A percentile compares a stretch with the other conserved stretches of the same genome.
These are phyloP conservation scores for Nothomitra cinnamomea DNA, from an alignment of 2,329 filamentous ascomycete genomes.

Conservation along the genomic window DNA sequence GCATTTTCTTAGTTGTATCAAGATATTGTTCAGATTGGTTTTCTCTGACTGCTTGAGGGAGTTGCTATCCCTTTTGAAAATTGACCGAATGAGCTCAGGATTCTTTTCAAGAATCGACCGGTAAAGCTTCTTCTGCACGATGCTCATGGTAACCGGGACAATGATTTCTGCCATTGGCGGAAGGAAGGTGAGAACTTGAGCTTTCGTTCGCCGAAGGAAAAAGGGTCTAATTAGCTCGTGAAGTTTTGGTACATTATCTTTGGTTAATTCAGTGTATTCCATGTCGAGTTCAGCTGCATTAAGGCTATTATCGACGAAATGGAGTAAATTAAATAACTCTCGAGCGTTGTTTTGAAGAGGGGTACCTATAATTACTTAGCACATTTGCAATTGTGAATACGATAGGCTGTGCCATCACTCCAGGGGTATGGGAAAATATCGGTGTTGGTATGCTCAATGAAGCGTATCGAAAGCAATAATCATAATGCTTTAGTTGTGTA, in stretches of 20 bases:
- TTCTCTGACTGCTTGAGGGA: constrained; percentile 50
- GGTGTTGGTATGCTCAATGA: too few species aligned
- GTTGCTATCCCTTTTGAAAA: constrained; percentile 51
- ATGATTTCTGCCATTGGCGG: constrained; percentile 93
- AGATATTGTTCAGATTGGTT: constrained; percentile 76
- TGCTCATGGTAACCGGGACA: constrained; percentile 84
- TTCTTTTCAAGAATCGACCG: constrained; percentile 88
- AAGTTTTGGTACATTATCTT: constrained; percentile 63
- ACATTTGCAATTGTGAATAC: background rate
- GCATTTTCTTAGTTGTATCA: constrained; percentile 89
- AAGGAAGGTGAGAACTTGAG: constrained; percentile 75
- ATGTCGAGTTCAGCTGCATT: constrained; percentile 58
- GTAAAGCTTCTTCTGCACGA: constrained; percentile 84
- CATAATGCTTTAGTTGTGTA: background rate
- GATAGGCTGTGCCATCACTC: too few species aligned
- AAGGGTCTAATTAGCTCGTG: constrained; percentile 67
- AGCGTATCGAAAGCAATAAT: background rate
- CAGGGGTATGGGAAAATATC: too few species aligned
- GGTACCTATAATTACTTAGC: constrained; percentile 33
- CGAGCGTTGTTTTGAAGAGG: constrained; percentile 90
- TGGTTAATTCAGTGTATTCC: constrained; percentile 60
- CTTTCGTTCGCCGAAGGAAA: constrained; percentile 67
- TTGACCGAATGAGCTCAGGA: constrained; percentile 69
- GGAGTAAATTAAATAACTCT: constrained; percentile 90
- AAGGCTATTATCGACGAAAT: constrained; percentile 65